Percentiles rank a stretch among this genome's conserved stretches.
Conservation (phyloP, 257 asterid genomes). For the Echium plantagineum region DNA sequence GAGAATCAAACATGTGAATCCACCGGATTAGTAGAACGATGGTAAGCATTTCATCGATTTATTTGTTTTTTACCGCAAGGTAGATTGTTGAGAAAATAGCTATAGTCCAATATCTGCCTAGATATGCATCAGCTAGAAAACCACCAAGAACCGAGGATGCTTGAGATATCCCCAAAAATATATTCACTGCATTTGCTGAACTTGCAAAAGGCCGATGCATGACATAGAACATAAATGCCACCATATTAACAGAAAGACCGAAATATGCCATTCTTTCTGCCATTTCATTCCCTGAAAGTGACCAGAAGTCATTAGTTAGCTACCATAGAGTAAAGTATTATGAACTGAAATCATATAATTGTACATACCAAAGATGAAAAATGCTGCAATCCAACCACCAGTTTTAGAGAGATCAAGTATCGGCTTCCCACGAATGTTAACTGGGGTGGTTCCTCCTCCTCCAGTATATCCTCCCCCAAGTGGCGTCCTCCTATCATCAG, state of each 20-base stretch:
- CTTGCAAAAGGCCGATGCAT: constrained; percentile 89
- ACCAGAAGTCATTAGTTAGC: background rate
- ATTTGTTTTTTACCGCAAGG: constrained; percentile 60
- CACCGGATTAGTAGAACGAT: background rate
- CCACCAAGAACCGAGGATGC: constrained; percentile 96
- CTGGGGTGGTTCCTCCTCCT: constrained; percentile 73
- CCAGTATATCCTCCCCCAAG: constrained; percentile 64
- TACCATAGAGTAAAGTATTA: background rate
- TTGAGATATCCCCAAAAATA: constrained; percentile 88
- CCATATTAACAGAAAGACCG: constrained; percentile 96
- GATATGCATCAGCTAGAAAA: constrained; percentile 88
- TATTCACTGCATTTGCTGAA: constrained; percentile 88
- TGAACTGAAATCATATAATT: background rate
- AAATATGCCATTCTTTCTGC: constrained; percentile 98
- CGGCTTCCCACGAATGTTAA: constrained; percentile 81
- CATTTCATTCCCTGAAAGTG: constrained; percentile 78
- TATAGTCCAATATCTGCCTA: constrained; percentile 95
- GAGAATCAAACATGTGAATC: background rate
- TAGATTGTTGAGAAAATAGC: constrained; percentile 90
- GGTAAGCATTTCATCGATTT: background rate
- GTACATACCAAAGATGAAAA: constrained; percentile 72
- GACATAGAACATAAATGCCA: constrained; percentile 86
- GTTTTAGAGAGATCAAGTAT: constrained; percentile 57
- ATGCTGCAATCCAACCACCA: constrained; percentile 98
- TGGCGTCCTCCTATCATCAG: constrained; percentile 76